Percentiles rank a stretch among this genome's conserved stretches.
phyloP scores from a whole-genome alignment of 2,329 filamentous ascomycete species.

The Trichoderma harzianum region DNA sequence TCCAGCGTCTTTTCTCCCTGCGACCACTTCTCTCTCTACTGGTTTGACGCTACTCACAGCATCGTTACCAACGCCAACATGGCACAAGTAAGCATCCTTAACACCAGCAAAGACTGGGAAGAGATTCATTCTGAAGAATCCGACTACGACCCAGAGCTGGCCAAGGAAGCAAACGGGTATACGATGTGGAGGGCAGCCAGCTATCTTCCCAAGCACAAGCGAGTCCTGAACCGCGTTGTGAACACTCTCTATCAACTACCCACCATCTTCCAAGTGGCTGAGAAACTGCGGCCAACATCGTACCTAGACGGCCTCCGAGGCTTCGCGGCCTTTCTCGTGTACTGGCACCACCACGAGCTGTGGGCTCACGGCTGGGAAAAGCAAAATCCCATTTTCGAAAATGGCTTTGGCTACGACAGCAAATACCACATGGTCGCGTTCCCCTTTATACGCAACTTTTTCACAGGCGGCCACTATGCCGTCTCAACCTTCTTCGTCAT shows the following conservation, averaged over 20 bases:
- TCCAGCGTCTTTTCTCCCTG: not conserved
- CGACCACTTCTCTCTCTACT: not conserved
- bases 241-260: conserved; percentile 5
- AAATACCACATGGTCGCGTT: conserved; percentile 50
- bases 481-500: conserved; percentile 57
- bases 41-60: not conserved
- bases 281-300: conserved; percentile 48
- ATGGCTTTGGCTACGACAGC: conserved; percentile 49
- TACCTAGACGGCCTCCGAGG: conserved; percentile 62
- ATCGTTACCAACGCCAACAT: conserved; percentile 25
- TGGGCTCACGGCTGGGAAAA: conserved; percentile 49
- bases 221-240: not conserved
- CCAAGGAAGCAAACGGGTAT: conserved; percentile 23
- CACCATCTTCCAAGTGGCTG: conserved; percentile 5
- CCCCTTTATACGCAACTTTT: conserved; percentile 57
- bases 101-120: conserved; percentile 34
- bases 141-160: conserved; percentile 22
- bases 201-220: not conserved
- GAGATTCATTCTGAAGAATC: conserved; percentile 26
- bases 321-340: conserved; percentile 64
- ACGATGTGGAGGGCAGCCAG: conserved; percentile 30
- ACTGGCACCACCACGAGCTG: conserved; percentile 57
- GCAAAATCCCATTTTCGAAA: conserved; percentile 45
- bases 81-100: conserved; percentile 33
- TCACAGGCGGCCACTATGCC: conserved; percentile 60